Evolutionary conservation across 2,329 filamentous ascomycete species (phyloP).

Genomic region (Aotearoamyces nothofagi): DNA sequence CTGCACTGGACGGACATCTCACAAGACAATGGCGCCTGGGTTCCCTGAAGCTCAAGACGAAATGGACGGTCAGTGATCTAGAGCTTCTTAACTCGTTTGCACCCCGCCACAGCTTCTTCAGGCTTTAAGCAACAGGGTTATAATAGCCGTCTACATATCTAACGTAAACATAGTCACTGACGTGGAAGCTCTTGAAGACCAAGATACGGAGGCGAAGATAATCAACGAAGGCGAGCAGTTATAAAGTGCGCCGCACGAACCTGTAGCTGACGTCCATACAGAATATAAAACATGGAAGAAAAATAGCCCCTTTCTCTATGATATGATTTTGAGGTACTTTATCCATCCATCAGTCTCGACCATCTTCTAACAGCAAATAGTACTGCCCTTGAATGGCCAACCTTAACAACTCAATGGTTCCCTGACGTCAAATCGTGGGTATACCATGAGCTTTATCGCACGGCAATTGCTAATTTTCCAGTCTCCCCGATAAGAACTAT

Average conservation of each 20-base stretch:
- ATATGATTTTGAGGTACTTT: conserved; percentile 72
- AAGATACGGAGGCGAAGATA: conserved; percentile 65
- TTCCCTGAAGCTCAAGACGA: conserved; percentile 29
- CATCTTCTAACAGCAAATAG: conserved; percentile 24
- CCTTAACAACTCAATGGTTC: conserved; percentile 94
- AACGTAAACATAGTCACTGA: conserved; percentile 28
- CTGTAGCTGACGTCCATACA: conserved; percentile 25
- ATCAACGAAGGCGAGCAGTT: conserved; percentile 67
- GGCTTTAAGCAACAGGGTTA: too few species aligned
- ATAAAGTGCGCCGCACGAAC: too few species aligned
- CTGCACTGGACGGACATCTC: too few species aligned
- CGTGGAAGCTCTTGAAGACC: conserved; percentile 45
- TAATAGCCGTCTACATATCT: too few species aligned
- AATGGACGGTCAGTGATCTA: conserved; percentile 30
- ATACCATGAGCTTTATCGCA: conserved; percentile 1
- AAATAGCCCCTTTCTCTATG: conserved; percentile 95
- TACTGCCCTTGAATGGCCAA: conserved; percentile 93
- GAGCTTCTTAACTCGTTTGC: conserved; percentile 8
- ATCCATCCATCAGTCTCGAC: not conserved
- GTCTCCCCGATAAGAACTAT: conserved; percentile 71
- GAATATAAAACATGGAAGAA: conserved; percentile 99
- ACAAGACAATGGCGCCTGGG: conserved; percentile 30
- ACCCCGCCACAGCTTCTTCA: not conserved
- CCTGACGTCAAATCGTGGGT: conserved; percentile 72
- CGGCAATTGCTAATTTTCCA: conserved; percentile 13